These are phyloP conservation scores for Pseudogymnoascus sp. DNA, from an alignment of 2,329 filamentous ascomycete genomes.

Conservation along the genomic window DNA sequence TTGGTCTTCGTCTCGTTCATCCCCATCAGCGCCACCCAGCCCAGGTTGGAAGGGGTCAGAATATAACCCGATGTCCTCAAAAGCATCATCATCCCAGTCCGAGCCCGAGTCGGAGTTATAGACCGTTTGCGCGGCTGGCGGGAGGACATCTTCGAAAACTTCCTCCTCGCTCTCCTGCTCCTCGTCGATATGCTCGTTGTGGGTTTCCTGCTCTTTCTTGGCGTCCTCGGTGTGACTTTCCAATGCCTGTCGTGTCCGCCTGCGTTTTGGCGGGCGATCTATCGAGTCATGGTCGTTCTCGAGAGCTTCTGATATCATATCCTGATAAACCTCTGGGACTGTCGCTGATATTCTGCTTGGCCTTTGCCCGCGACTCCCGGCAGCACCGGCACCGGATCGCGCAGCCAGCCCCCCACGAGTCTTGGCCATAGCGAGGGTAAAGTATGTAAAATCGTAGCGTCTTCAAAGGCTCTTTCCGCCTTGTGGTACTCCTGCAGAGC, in stretches of 20 bases:
- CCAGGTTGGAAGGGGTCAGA: slow-evolving; percentile 18
- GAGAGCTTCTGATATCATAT: slow-evolving; percentile 37
- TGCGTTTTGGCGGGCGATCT: slow-evolving; percentile 32
- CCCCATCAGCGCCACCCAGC: slow-evolving; percentile 23
- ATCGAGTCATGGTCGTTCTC: slow-evolving; percentile 25
- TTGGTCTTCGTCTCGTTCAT: slow-evolving; percentile 21
- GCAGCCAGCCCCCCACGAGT: background rate
- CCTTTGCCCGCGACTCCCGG: background rate
- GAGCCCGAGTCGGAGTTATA: slow-evolving; percentile 20
- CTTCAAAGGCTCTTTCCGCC: background rate
- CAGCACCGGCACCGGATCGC: background rate
- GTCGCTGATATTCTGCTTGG: background rate
- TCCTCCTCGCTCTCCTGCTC: slow-evolving; percentile 16
- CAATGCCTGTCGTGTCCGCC: slow-evolving; percentile 20
- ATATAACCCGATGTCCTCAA: slow-evolving; percentile 14
- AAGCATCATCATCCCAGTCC: slow-evolving; percentile 11
- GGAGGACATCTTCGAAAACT: slow-evolving; percentile 27
- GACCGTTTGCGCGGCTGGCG: slow-evolving; percentile 19
- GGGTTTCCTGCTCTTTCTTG: slow-evolving; percentile 12
- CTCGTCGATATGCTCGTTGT: slow-evolving; percentile 22
- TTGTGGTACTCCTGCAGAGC: background rate
- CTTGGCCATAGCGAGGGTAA: background rate
- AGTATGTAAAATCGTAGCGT: background rate
- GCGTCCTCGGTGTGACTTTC: slow-evolving; percentile 13
- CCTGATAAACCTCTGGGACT: slow-evolving; percentile 37